Base-by-base conservation (phyloP, 1,284 basidiomycete genomes). In the Apiotrichum akiyoshidainum region DNA sequence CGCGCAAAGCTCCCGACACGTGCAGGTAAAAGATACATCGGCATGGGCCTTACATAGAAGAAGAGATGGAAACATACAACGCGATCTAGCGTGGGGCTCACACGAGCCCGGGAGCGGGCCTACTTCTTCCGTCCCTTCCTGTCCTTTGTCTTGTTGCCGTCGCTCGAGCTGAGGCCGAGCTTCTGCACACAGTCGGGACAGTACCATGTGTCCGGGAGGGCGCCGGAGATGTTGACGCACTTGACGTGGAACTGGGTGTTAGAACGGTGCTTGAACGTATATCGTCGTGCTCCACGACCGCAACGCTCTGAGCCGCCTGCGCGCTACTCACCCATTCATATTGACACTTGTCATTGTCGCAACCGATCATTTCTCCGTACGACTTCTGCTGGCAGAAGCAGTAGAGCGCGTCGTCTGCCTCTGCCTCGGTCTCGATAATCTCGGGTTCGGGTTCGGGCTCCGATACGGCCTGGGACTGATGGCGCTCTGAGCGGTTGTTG, bases 341-440 rank as follows among this genome's bases (percentile, higher is more conserved):
- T 68, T 87, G 86, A 78, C 93, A 97, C 51, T 83, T 82, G 19
- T 81, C 79, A 67, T 87, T 89, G 75, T 97, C 93, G 75, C 93
- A 97, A 5, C 86, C 93, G 69, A 97, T 91, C 93, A 97, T 97
- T 76, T 94, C 89, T 40, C 93, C 93, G 70, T 88, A 94, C 71
- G 89, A 92, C 61, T 87, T 83, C 22, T 87, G 83, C 68, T 91
- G 83, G 75, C 93, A 97, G 81, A 88, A 85, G 78, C 93, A 98
- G 77, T 98, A 98, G n/a, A 85, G 82, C 65, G 82, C 85, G 65
- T 78, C 71, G 57, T 78, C 78, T 10, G 64, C 68, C 39, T 72
- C 76, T 1, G 58, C 67, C 31, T 70, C 70, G 13, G 52, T 63
- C 19, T 57, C 63, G 19, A 71, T 71, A 13, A 49, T 59, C 31